phyloP scores from a whole-genome alignment of 768 basidiomycete species.

The Termitomyces titanicus region DNA sequence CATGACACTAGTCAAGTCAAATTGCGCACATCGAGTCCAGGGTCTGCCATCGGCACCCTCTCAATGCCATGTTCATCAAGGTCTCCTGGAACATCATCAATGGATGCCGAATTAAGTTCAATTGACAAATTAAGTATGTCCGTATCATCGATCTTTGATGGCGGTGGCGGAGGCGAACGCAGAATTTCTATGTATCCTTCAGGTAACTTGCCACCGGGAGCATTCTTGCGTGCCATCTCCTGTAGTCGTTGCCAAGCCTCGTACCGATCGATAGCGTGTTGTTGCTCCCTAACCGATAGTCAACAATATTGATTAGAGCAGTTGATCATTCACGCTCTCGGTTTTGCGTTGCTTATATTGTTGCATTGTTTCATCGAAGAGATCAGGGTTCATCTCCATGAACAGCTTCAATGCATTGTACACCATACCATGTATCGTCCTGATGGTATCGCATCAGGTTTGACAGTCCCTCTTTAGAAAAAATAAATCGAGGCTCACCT shows the following conservation, averaged over 20 bases:
- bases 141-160: conserved; percentile 72
- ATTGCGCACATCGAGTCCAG: conserved; percentile 74
- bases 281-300: conserved; percentile 64
- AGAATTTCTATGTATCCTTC: conserved; percentile 64
- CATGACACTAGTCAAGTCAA: not conserved
- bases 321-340: conserved; percentile 53
- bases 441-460: conserved; percentile 26
- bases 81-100: conserved; percentile 69
- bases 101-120: conserved; percentile 81
- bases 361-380: conserved; percentile 91
- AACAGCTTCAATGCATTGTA: conserved; percentile 97
- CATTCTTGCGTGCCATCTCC: conserved; percentile 70
- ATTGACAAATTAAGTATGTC: conserved; percentile 88
- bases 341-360: conserved; percentile 88
- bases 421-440: conserved; percentile 98
- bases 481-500: conserved; percentile 53
- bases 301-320: not conserved
- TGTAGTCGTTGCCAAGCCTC: conserved; percentile 88
- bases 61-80: conserved; percentile 82
- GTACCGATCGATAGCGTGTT: conserved; percentile 80
- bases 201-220: conserved; percentile 66
- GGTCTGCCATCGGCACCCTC: conserved; percentile 89
- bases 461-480: not conserved
- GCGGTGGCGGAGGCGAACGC: conserved; percentile 74
- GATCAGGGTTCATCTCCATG: conserved; percentile 98